Evolutionary conservation across 805 yeast species (phyloP), one percentile per base, ranked within the genome.

Genomic region (Kodamaea neixiangensis): DNA sequence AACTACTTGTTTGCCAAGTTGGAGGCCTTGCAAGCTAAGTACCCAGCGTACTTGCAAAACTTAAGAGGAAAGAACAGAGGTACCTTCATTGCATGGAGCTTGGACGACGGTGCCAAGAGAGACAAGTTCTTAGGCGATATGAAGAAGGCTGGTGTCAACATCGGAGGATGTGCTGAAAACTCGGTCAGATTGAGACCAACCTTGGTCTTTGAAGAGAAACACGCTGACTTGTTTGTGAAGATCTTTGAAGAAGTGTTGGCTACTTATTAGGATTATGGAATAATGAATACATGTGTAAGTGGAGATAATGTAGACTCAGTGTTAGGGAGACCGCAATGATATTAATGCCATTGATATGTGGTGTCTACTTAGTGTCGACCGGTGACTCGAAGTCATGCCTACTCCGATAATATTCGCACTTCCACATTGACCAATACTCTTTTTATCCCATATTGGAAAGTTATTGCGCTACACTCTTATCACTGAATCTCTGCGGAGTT

Each of bases 151-250:
- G 96, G 96, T 68, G 78, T 87, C 55, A 88, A 89, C 69, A 79
- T 87, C 64, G 96, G 96, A 60, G 96, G 92, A 46, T 89, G 96
- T 72, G 92, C 93, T 48, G 87, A 81, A 49, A 79, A 75, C 55
- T 81, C 92, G 52, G 86, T 89, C 47, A 83, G 96, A 74, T 77
- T 88, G 67, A 82, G 96, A 74, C 96, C 96, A 54, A 79, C 89
- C 42, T 73, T 88, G 61, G 82, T 83, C 17, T 88, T 88, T 66
- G 91, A 86, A 75, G 80, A 85, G 72, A 84, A 84, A 71, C 96
- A 88, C 63, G 93, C 88, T 50, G 89, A 87, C 58, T 68, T 87
- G 50, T 77, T 87, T 58, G 63, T 86, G 48, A 68, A 63, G 15
- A 71, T 67, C 18, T 63, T 75, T 43, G 77, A 72, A 47, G 62